Conservation (phyloP, 208 protist species). For the Leishmania gerbilli region DNA sequence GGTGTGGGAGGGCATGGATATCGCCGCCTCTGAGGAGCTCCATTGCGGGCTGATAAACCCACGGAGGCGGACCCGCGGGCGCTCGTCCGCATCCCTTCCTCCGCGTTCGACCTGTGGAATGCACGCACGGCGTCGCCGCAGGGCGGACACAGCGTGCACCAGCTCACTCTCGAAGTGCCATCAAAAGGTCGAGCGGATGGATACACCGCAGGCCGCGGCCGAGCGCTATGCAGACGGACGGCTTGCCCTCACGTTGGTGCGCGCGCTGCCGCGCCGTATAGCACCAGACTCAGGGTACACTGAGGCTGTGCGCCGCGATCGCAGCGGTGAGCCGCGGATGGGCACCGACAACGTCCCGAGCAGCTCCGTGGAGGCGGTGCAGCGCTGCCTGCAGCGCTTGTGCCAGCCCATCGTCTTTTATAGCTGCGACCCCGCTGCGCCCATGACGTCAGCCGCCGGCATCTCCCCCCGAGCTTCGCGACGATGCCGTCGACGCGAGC, state of each 20-base stretch:
- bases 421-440: conserved; percentile 8
- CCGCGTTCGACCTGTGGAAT: not conserved
- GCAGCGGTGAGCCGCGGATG: conserved; percentile 16
- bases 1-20: not conserved
- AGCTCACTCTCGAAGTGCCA: not conserved
- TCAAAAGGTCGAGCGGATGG: not conserved
- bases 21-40: not conserved
- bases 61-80: not conserved
- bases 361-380: conserved; percentile 26
- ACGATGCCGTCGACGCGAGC: conserved; percentile 10
- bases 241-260: conserved; percentile 38
- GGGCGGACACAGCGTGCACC: not conserved
- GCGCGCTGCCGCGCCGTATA: conserved; percentile 24
- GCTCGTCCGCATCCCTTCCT: not conserved
- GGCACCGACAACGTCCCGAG: not conserved
- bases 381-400: conserved; percentile 27
- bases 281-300: conserved; percentile 10
- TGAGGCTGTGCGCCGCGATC: conserved; percentile 19
- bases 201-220: conserved; percentile 20
- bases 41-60: not conserved
- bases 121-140: not conserved
- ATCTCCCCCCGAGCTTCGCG: not conserved
- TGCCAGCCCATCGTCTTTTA: conserved; percentile 31
- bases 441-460: conserved; percentile 6
- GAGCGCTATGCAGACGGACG: conserved; percentile 25